Evolutionary conservation across 2,329 filamentous ascomycete genomes (phyloP).

Genomic region (Phialemonium atrogriseum): DNA sequence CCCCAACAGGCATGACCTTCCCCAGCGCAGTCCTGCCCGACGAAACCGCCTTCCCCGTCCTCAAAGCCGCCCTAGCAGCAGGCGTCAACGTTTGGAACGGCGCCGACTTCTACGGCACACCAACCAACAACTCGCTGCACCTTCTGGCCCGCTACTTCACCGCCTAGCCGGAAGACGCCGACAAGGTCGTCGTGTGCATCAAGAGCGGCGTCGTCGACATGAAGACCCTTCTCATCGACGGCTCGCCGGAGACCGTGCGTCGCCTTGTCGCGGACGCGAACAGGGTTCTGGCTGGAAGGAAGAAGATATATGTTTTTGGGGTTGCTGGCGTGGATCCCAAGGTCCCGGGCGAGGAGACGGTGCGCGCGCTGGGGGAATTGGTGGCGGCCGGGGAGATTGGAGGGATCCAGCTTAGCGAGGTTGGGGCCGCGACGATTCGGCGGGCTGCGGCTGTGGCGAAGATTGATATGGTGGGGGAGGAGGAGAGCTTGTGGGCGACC

Average conservation of each 20-base stretch:
- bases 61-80: slow-evolving; percentile 30
- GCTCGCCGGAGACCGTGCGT: slow-evolving; percentile 35
- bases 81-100: slow-evolving; percentile 15
- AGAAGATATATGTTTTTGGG: slow-evolving; percentile 42
- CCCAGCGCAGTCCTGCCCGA: slow-evolving; percentile 12
- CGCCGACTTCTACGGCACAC: slow-evolving; percentile 38
- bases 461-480: slow-evolving; percentile 33
- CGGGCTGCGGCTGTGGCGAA: slow-evolving; percentile 23
- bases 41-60: slow-evolving; percentile 32
- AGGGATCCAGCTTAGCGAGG: slow-evolving; percentile 32
- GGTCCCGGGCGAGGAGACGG: slow-evolving; percentile 37
- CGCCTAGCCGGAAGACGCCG: slow-evolving; percentile 43
- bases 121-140: slow-evolving; percentile 38
- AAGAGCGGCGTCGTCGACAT: slow-evolving; percentile 40
- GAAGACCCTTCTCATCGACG: slow-evolving; percentile 25
- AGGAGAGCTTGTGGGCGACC: slow-evolving; percentile 27
- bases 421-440: slow-evolving; percentile 27
- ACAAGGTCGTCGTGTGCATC: slow-evolving; percentile 43
- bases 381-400: slow-evolving; percentile 33
- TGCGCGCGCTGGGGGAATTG: slow-evolving; percentile 20
- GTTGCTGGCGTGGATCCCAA: slow-evolving; percentile 27
- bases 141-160: slow-evolving; percentile 45
- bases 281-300: slow-evolving; percentile 4
- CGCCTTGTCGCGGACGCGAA: slow-evolving; percentile 39
- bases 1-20: slow-evolving; percentile 2